A percentile compares a stretch with the other conserved stretches of the same genome.
These are phyloP conservation scores for Diaporthe nobilis DNA, from an alignment of 2,329 filamentous ascomycete genomes.

Conservation along the genomic window DNA sequence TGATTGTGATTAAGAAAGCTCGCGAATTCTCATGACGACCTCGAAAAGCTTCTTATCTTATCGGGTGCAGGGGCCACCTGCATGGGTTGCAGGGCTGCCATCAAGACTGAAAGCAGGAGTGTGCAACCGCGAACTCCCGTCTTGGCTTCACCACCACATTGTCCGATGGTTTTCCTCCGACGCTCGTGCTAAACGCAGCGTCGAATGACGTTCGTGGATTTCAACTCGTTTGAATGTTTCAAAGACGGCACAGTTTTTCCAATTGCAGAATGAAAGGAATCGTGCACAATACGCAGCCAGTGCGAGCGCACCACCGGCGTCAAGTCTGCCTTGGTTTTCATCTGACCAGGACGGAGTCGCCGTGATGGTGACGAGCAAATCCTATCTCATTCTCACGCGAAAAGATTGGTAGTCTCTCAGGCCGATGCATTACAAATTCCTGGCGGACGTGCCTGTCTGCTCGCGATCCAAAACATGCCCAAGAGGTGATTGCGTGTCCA, in stretches of 20 bases:
- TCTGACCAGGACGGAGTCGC: not conserved
- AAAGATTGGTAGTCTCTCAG: not conserved
- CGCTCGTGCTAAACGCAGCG: not conserved
- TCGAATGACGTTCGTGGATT: no score
- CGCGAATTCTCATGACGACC: constrained; percentile 22
- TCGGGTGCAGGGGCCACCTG: constrained; percentile 16
- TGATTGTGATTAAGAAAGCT: not conserved
- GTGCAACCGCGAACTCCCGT: not conserved
- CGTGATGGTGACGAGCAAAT: not conserved
- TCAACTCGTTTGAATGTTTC: not conserved
- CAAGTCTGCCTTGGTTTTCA: not conserved
- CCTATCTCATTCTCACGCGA: not conserved
- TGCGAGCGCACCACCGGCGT: not conserved
- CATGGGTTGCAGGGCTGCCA: not conserved
- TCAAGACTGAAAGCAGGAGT: not conserved
- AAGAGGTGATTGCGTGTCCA: constrained; percentile 21
- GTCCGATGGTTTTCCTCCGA: not conserved
- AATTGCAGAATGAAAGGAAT: not conserved
- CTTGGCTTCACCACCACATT: not conserved
- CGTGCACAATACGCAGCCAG: not conserved
- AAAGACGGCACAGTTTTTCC: not conserved
- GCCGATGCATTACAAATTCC: constrained; percentile 4
- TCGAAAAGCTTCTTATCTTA: constrained; percentile 40
- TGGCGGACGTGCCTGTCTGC: not conserved
- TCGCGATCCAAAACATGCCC: constrained; percentile 30